Evolutionary conservation across 140 eudicot genomes (phyloP).

Genomic region (Anethum foeniculum): DNA sequence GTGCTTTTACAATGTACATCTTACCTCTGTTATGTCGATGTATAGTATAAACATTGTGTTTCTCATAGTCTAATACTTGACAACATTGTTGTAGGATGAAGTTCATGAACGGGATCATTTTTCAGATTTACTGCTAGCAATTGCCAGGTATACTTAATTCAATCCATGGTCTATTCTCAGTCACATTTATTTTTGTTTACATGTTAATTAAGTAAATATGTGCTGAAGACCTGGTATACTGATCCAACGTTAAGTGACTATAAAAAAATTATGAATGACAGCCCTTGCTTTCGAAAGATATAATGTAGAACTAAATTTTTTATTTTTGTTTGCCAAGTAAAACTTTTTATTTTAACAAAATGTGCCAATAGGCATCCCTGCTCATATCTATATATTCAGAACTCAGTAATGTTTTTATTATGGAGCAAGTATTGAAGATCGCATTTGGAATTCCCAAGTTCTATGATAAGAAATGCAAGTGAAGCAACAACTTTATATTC

Average conservation of each 20-base stretch:
- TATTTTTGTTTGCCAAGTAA: background rate
- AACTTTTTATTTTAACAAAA: background rate
- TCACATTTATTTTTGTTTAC: background rate
- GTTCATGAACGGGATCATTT: conserved; percentile 95
- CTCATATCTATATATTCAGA: background rate
- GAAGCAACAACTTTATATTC: background rate
- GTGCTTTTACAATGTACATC: background rate
- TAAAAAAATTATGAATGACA: background rate
- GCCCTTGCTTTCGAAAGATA: background rate
- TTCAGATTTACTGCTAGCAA: conserved; percentile 83
- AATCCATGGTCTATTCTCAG: background rate
- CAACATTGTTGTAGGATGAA: conserved; percentile 60
- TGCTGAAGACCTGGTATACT: background rate
- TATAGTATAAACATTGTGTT: background rate
- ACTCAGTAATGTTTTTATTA: background rate
- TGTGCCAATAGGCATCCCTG: background rate
- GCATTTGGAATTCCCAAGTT: background rate
- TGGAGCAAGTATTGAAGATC: background rate
- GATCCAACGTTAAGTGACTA: background rate
- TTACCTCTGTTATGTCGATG: background rate
- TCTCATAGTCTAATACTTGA: background rate
- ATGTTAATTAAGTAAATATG: background rate
- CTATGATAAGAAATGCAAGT: background rate
- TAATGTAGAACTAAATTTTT: background rate
- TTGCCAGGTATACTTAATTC: conserved; percentile 53